Conservation (phyloP, 192 early-diverging fungal species). For the Chytriomyces sp. region DNA sequence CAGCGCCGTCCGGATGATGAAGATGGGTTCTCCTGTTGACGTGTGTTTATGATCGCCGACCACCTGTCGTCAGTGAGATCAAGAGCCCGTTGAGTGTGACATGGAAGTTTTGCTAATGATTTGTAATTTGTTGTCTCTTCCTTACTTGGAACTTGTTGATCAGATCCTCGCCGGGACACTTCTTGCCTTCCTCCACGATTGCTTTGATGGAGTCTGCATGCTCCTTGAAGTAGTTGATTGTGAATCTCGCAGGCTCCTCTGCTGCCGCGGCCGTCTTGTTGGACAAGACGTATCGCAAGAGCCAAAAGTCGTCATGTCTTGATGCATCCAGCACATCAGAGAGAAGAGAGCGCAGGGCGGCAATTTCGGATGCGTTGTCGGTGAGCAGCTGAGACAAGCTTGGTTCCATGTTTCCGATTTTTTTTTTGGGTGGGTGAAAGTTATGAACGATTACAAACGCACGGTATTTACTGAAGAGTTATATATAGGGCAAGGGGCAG, state of each 20-base stretch:
- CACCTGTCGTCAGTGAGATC: not conserved
- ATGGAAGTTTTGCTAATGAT: too few relatives aligned
- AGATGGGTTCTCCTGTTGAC: slow-evolving; percentile 13
- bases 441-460: too few relatives aligned
- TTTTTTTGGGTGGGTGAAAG: not conserved
- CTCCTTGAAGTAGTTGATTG: slow-evolving; percentile 11
- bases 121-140: too few relatives aligned
- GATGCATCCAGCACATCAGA: not conserved
- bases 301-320: slow-evolving; percentile 19
- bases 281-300: slow-evolving; percentile 16
- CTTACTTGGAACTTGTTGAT: slow-evolving; percentile 8
- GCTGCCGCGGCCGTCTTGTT: slow-evolving; percentile 12
- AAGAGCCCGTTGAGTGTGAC: too few relatives aligned
- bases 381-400: not conserved
- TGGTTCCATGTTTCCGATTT: not conserved
- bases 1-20: slow-evolving; percentile 13
- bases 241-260: slow-evolving; percentile 3
- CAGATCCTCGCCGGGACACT: not conserved
- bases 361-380: slow-evolving; percentile 1
- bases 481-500: too few relatives aligned
- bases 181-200: not conserved
- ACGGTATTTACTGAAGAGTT: too few relatives aligned
- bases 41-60: slow-evolving; percentile 13
- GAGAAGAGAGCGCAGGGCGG: not conserved
- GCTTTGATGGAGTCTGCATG: not conserved